Evolutionary conservation across 306 rosid genomes (phyloP).

Genomic region (Acmispon strigosus): DNA sequence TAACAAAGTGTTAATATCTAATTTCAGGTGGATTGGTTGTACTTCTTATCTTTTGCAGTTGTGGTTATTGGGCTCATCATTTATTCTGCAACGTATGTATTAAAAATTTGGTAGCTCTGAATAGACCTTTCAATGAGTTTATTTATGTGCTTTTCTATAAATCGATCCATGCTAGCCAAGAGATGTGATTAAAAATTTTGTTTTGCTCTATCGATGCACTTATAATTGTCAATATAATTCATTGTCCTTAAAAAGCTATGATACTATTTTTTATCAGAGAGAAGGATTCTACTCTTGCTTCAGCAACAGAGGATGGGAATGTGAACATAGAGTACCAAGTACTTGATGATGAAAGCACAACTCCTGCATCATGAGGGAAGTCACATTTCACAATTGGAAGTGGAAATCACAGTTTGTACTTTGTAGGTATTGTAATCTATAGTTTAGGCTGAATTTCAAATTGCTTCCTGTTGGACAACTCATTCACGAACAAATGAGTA

Average conservation of each 20-base stretch:
- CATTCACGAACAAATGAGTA: no score
- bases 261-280: conserved; percentile 25
- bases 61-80: conserved; percentile 46
- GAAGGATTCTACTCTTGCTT: conserved; percentile 18
- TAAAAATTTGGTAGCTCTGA: not conserved
- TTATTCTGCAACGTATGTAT: conserved; percentile 48
- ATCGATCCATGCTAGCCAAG: no score
- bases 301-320: conserved; percentile 27
- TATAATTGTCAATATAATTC: no score
- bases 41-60: conserved; percentile 40
- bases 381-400: not conserved
- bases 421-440: not conserved
- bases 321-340: conserved; percentile 24
- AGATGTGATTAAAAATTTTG: no score
- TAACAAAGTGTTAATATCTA: not conserved
- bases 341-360: conserved; percentile 28
- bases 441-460: no score
- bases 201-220: no score
- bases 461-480: no score
- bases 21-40: conserved; percentile 62
- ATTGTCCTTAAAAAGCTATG: no score
- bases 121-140: no score
- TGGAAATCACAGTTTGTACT: not conserved
- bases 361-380: conserved; percentile 13
- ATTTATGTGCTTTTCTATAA: no score